Base-by-base conservation (phyloP, 1,284 basidiomycete genomes). In the Sporisorium exsertum region DNA sequence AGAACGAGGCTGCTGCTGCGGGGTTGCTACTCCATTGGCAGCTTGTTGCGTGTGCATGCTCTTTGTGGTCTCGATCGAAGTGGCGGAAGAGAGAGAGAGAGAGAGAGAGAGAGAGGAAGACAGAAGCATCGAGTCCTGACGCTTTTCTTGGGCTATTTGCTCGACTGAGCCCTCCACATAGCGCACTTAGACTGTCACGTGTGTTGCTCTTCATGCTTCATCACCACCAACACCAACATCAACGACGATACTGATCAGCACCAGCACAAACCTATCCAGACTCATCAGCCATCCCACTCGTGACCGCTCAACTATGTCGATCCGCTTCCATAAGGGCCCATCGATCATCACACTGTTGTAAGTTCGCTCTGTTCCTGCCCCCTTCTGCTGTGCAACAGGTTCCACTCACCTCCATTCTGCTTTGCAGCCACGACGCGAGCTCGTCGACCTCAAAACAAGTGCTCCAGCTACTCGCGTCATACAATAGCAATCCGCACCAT, bases 271-370 rank as follows among this genome's bases (percentile, higher is more conserved):
- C 6, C 18, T 20, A 20, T 8, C 40, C 10, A 20, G 20, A 45
- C 22, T 10, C 45, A 49, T 27, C 2, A 49, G 10, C 27, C 16
- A 16, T 32, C 24, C 1, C 26, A 18, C n/a, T 32, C 13, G 15
- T 13, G 12, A 5, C 13, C 40, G 12, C n/a, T 32, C 18, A 58
- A 35, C 43, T 8, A 76, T 76, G 73, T 76, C 73, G 40, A 56
- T 72, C 24, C 47, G 73, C 16, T 76, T 68, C 32, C 73, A 76
- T 43, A 60, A 64, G 33, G 68, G 68, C 15, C 68, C 73, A 1
- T 60, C 68, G 12, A 67, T 76, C 61, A 61, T 76, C 18, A 76
- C 73, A 2, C 64, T 76, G 16, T 76, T 76, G 71, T 73, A 62
- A 62, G 69, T 58, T 18, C 15, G 18, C 18, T 50, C 40, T 6